Conservation (phyloP, 2,329 filamentous ascomycete genomes). For the Pyrenophora tritici-repentis region DNA sequence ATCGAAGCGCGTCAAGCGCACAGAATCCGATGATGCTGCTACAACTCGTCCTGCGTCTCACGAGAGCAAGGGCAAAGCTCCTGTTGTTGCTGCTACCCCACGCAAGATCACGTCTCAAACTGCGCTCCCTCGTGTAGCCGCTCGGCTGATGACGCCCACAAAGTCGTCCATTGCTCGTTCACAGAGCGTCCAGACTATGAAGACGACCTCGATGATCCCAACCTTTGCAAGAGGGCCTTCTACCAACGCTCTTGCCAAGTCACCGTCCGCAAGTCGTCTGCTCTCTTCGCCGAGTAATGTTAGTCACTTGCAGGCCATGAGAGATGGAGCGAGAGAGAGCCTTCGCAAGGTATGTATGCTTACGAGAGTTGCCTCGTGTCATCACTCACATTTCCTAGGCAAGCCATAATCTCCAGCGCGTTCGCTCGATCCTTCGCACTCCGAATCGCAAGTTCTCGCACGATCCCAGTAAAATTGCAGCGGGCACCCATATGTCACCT, state of each 20-base stretch:
- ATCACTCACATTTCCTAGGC: conserved; percentile 22
- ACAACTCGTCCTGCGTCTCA: conserved; percentile 64
- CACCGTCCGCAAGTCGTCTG: conserved; percentile 59
- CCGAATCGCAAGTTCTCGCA: conserved; percentile 63
- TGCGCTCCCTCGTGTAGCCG: conserved; percentile 55
- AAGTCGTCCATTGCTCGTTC: conserved; percentile 72
- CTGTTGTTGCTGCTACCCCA: conserved; percentile 23
- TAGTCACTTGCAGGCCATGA: conserved; percentile 32
- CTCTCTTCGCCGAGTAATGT: conserved; percentile 40
- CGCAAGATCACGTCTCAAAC: conserved; percentile 43
- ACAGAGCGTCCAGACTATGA: conserved; percentile 56
- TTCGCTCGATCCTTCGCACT: conserved; percentile 68
- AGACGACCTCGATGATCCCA: conserved; percentile 58
- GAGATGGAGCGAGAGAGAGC: conserved; percentile 45
- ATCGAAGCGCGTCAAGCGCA: conserved; percentile 74
- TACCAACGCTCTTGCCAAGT: conserved; percentile 54
- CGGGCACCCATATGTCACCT: conserved; percentile 62
- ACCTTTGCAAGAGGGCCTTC: conserved; percentile 59
- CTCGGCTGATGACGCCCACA: conserved; percentile 72
- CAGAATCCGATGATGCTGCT: conserved; percentile 70
- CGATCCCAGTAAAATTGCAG: conserved; percentile 63
- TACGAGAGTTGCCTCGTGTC: not conserved
- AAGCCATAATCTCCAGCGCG: conserved; percentile 56
- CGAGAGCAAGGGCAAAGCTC: conserved; percentile 19
- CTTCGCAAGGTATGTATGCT: conserved; percentile 35